A percentile compares a stretch with the other conserved stretches of the same genome.
Evolutionary conservation across 2,329 filamentous ascomycete genomes (phyloP).

Genomic region (Pyrenophora tritici-repentis): DNA sequence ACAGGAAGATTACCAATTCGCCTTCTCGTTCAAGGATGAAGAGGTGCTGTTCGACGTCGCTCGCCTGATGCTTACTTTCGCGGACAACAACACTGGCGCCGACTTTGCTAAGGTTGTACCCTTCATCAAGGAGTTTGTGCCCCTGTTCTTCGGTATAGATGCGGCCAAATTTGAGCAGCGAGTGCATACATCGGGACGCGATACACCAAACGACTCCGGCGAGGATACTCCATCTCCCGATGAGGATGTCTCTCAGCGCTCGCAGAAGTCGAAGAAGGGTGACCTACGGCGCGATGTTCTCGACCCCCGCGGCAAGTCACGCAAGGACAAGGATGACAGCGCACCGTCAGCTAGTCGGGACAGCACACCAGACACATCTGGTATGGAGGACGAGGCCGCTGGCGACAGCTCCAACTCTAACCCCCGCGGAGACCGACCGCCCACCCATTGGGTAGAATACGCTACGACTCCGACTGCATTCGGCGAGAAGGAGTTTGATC

Average conservation of each 20-base stretch:
- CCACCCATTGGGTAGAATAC: constrained; percentile 67
- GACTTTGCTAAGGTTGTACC: constrained; percentile 52
- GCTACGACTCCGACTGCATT: constrained; percentile 60
- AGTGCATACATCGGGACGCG: constrained; percentile 54
- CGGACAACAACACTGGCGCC: constrained; percentile 49
- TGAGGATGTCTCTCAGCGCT: constrained; percentile 70
- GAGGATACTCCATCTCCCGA: constrained; percentile 72
- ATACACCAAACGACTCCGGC: constrained; percentile 46
- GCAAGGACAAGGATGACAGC: constrained; percentile 79
- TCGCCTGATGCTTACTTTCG: constrained; percentile 52
- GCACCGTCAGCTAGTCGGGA: constrained; percentile 81
- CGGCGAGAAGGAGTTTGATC: constrained; percentile 67
- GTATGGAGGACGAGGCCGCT: constrained; percentile 75
- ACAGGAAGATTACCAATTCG: constrained; percentile 72
- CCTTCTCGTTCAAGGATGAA: constrained; percentile 68
- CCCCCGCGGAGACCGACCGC: constrained; percentile 65
- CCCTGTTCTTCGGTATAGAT: constrained; percentile 57
- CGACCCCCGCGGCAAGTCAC: constrained; percentile 74
- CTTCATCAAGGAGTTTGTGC: constrained; percentile 58
- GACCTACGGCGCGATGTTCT: constrained; percentile 83
- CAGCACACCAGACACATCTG: constrained; percentile 83
- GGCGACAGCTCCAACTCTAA: constrained; percentile 62
- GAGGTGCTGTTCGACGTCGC: constrained; percentile 59
- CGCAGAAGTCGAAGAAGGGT: constrained; percentile 67
- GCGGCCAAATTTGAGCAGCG: constrained; percentile 67